These are phyloP conservation scores for Wickerhamomyces queroliae DNA, from an alignment of 805 yeast species.

Conservation along the genomic window DNA sequence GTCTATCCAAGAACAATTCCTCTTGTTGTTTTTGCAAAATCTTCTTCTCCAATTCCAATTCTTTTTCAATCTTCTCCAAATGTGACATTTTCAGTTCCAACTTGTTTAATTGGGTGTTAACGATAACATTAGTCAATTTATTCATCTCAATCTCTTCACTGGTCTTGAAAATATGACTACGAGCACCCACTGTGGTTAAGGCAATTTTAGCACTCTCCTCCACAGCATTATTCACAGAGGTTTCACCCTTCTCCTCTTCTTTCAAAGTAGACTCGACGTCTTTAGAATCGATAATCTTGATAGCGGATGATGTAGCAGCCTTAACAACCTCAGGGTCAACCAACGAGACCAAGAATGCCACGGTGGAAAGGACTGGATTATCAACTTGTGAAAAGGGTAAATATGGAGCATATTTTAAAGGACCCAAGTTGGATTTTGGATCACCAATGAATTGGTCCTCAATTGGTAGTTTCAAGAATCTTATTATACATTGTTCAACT, in stretches of 20 bases:
- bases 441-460: conserved; percentile 66
- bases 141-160: conserved; percentile 78
- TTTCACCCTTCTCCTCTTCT: conserved; percentile 16
- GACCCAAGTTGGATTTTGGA: conserved; percentile 41
- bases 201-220: conserved; percentile 61
- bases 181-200: conserved; percentile 70
- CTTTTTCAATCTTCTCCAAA: conserved; percentile 56
- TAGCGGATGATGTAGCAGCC: conserved; percentile 69
- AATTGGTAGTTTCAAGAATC: conserved; percentile 74
- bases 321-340: conserved; percentile 84
- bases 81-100: conserved; percentile 58
- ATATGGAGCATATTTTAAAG: conserved; percentile 76
- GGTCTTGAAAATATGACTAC: conserved; percentile 73
- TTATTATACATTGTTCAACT: conserved; percentile 72
- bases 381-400: conserved; percentile 82
- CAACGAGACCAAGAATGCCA: conserved; percentile 77
- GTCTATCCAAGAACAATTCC: conserved; percentile 57
- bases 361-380: conserved; percentile 91
- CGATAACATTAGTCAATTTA: conserved; percentile 46
- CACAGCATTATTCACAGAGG: conserved; percentile 4
- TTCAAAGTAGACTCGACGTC: conserved; percentile 13
- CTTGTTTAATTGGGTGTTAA: conserved; percentile 58
- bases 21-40: conserved; percentile 57
- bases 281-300: conserved; percentile 24
- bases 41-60: conserved; percentile 59